These are phyloP conservation scores for Inonotus hispidus DNA, from an alignment of 1,284 basidiomycete genomes.

Conservation along the genomic window DNA sequence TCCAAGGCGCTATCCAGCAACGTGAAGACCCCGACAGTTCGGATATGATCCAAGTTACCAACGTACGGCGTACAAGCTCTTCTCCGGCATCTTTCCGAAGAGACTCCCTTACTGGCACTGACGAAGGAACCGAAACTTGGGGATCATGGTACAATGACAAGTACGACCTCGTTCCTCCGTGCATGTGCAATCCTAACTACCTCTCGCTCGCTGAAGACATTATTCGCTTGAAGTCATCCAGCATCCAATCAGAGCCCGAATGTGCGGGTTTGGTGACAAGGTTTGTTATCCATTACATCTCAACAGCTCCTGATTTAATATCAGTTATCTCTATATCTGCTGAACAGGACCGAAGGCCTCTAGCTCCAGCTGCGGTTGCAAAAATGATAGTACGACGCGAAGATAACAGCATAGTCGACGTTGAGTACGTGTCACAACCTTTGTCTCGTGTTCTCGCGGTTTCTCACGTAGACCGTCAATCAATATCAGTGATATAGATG, in stretches of 20 bases:
- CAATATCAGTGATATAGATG: constrained; percentile 78
- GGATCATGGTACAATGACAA: constrained; percentile 18
- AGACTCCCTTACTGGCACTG: not conserved
- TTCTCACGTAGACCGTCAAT: constrained; percentile 21
- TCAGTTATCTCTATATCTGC: constrained; percentile 17
- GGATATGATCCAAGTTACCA: constrained; percentile 18
- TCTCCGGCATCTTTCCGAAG: constrained; percentile 5
- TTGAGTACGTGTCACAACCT: constrained; percentile 53
- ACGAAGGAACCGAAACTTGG: constrained; percentile 16
- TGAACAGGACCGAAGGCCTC: constrained; percentile 77
- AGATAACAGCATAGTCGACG: constrained; percentile 64
- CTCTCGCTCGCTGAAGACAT: constrained; percentile 40
- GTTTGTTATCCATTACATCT: constrained; percentile 36
- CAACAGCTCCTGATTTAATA: constrained; percentile 8
- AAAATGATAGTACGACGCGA: constrained; percentile 70
- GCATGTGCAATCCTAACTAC: not conserved
- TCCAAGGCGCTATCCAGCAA: not conserved
- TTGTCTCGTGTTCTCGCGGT: constrained; percentile 18
- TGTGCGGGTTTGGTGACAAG: constrained; percentile 95
- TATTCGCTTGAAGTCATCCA: constrained; percentile 83
- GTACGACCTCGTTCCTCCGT: constrained; percentile 3
- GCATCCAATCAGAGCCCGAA: constrained; percentile 81
- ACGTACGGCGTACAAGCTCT: constrained; percentile 13
- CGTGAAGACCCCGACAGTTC: not conserved
- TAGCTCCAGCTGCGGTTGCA: constrained; percentile 85